Percentiles rank a stretch among this genome's conserved stretches.
Evolutionary conservation across 2,329 filamentous ascomycete genomes (phyloP).

Genomic region (Leptographium radiaticola): DNA sequence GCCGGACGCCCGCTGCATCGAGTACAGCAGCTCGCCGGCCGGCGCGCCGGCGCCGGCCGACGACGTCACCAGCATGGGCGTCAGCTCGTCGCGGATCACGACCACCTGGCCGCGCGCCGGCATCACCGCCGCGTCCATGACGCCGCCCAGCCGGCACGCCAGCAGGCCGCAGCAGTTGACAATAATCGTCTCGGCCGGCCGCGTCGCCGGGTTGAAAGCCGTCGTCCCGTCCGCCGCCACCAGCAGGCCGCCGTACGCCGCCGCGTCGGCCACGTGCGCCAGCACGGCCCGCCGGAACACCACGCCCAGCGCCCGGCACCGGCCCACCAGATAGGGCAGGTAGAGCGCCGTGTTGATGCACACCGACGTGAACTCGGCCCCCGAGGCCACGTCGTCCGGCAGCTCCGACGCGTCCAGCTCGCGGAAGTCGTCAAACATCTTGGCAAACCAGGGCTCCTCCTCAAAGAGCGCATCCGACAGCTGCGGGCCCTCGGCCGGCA

Average conservation of each 20-base stretch:
- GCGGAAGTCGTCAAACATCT: slow-evolving; percentile 59
- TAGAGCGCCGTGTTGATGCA: slow-evolving; percentile 89
- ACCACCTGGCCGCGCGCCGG: slow-evolving; percentile 77
- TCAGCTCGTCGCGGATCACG: slow-evolving; percentile 65
- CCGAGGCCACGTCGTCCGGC: slow-evolving; percentile 53
- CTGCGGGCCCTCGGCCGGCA: slow-evolving; percentile 26
- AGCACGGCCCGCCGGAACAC: slow-evolving; percentile 50
- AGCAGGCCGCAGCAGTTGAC: slow-evolving; percentile 79
- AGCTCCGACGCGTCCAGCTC: slow-evolving; percentile 46
- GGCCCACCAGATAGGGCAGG: slow-evolving; percentile 70
- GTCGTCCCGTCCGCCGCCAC: slow-evolving; percentile 2
- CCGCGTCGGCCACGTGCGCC: slow-evolving; percentile 61
- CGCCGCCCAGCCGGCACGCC: slow-evolving; percentile 65
- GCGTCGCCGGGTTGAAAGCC: slow-evolving; percentile 36
- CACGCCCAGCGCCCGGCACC: slow-evolving; percentile 64
- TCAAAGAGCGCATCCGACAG: slow-evolving; percentile 52
- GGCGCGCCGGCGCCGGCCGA: slow-evolving; percentile 58
- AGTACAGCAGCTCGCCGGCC: slow-evolving; percentile 55
- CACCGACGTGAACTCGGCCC: slow-evolving; percentile 65
- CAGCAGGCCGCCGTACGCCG: slow-evolving; percentile 32
- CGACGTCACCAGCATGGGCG: slow-evolving; percentile 55
- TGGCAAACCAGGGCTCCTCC: slow-evolving; percentile 59
- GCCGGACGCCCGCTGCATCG: slow-evolving; percentile 68
- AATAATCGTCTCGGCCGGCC: slow-evolving; percentile 38
- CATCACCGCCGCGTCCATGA: slow-evolving; percentile 58